phyloP scores from a whole-genome alignment of 352 stramenopile species.

The Halophytophthora batemanensis region DNA sequence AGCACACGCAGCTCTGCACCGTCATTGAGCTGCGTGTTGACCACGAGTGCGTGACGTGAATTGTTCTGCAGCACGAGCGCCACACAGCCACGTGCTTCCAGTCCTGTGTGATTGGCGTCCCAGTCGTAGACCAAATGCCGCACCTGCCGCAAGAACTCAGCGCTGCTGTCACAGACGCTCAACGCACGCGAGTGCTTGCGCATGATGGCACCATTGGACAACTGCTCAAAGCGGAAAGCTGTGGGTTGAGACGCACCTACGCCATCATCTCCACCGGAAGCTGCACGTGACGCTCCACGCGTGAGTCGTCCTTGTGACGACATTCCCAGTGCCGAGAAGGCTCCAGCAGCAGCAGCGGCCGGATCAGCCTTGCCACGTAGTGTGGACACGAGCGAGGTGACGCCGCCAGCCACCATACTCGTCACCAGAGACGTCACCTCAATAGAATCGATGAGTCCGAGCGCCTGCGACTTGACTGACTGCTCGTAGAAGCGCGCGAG shows the following conservation, averaged over 20 bases:
- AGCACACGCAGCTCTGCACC: slow-evolving; percentile 70
- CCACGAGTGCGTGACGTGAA: slow-evolving; percentile 66
- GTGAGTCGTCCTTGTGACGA: slow-evolving; percentile 22
- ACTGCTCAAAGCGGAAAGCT: slow-evolving; percentile 62
- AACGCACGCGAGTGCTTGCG: slow-evolving; percentile 65
- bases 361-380: slow-evolving; percentile 79
- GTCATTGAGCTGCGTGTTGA: slow-evolving; percentile 70
- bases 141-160: slow-evolving; percentile 59
- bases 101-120: slow-evolving; percentile 81
- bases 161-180: slow-evolving; percentile 36
- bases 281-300: slow-evolving; percentile 20
- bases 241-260: slow-evolving; percentile 1
- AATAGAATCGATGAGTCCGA: slow-evolving; percentile 81
- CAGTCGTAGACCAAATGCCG: slow-evolving; percentile 82
- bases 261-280: slow-evolving; percentile 8
- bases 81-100: slow-evolving; percentile 75
- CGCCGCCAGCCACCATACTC: slow-evolving; percentile 71
- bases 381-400: slow-evolving; percentile 75
- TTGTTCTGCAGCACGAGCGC: slow-evolving; percentile 77
- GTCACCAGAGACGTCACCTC: slow-evolving; percentile 84
- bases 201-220: slow-evolving; percentile 74
- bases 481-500: slow-evolving; percentile 75
- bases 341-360: slow-evolving; percentile 25
- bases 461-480: slow-evolving; percentile 78
- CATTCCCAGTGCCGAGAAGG: slow-evolving; percentile 9